Percentiles rank a stretch among this genome's conserved stretches.
These are phyloP conservation scores for Mycocentrospora acerina DNA, from an alignment of 2,329 filamentous ascomycete genomes.

Conservation along the genomic window DNA sequence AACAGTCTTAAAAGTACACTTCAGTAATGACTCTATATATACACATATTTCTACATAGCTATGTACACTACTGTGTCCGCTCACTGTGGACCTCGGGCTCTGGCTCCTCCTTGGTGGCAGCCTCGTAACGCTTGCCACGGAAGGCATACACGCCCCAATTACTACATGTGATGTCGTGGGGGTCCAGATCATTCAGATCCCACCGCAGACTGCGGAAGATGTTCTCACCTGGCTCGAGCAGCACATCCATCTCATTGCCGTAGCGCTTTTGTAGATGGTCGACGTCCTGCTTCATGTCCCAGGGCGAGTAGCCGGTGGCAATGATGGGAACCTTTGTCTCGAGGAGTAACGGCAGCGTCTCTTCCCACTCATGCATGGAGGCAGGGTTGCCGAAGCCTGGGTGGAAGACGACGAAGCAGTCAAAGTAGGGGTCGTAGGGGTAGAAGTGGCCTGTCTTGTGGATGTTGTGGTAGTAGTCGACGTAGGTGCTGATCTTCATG, in stretches of 20 bases:
- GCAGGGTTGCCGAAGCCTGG: constrained; percentile 94
- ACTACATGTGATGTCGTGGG: constrained; percentile 88
- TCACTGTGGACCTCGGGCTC: constrained; percentile 38
- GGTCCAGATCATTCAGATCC: constrained; percentile 95
- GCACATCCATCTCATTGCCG: constrained; percentile 84
- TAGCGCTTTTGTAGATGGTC: constrained; percentile 86
- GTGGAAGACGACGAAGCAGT: constrained; percentile 96
- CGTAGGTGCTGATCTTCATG: constrained; percentile 96
- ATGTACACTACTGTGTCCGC: constrained; percentile 25
- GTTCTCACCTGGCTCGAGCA: constrained; percentile 93
- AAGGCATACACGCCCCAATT: constrained; percentile 99
- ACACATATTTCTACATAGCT: constrained; percentile 17
- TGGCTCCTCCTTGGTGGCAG: constrained; percentile 57
- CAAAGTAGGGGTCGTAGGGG: constrained; percentile 97
- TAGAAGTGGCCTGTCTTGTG: constrained; percentile 88
- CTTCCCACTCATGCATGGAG: constrained; percentile 89
- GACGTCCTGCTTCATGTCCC: constrained; percentile 90
- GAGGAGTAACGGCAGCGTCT: constrained; percentile 83
- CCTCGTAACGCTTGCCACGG: constrained; percentile 90
- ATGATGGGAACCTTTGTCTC: constrained; percentile 96
- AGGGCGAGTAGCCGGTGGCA: constrained; percentile 93
- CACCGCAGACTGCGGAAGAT: constrained; percentile 89
- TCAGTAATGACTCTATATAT: no score
- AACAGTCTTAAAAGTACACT: no score
- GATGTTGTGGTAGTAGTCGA: constrained; percentile 97